Base-by-base conservation (phyloP, 140 eudicot genomes). In the Flaveria floridana region DNA sequence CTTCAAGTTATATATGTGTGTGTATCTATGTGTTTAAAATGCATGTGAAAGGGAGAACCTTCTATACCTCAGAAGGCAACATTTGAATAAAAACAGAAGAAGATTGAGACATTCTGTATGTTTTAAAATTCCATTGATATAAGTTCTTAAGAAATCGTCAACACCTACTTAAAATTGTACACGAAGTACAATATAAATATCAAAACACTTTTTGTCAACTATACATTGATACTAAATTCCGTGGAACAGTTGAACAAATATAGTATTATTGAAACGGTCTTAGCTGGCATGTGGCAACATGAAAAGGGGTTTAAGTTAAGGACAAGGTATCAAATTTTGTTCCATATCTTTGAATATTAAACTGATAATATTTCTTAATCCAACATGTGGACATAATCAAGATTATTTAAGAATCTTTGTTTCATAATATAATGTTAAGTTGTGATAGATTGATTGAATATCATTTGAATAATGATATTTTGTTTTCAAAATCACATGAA, bases 331-430 rank as follows among this genome's bases (percentile, higher is more conserved):
- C 74, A 73, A 53, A 21, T 63, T 42, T 39, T 66, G 53, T 65
- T 73, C 76, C 71, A 66, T 73, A 79, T 79, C 83, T 57, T 66
- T 46, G 75, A 39, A 73, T 79, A 66, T 59, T 74, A 56, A 80
- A 73, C 30, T 56, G 39, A 73, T 28, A 57, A 73, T 66, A 66
- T 66, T 66, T 55, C 7, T 73, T 42, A 73, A 73, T 30, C 65
- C 71, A 67, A 56, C 65, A 66, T 67, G 50, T 66, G 71, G 71
- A 66, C 79, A 16, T 23, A 73, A 72, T 41, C 63, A 79, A 72
- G 68, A 57, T 77, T 55, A 57, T 56, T 47, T 57, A 55, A 73
- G 71, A 57, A 74, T 74, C 76, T 73, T 30, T 73, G 72, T 66
- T 67, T 66, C 57, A 13, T 57, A 58, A 19, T 37, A 66, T 74